Evolutionary conservation across 1,139 yeast genomes (phyloP), one percentile per base, ranked within the genome.

Genomic region (Pichia sp.): DNA sequence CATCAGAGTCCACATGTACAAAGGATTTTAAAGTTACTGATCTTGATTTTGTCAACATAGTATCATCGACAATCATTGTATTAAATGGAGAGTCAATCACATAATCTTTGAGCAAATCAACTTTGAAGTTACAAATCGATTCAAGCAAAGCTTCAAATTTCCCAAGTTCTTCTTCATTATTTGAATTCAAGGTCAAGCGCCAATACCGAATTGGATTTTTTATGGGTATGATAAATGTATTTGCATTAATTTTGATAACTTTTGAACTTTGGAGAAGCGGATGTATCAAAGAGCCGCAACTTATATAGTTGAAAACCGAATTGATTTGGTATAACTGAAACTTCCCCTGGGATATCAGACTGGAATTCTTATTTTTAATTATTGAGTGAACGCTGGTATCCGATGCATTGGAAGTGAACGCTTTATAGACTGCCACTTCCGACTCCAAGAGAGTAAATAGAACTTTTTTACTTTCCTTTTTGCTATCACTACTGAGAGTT

Each of bases 191-290:
- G 33, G 69, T 69, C 3, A 83, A 72, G 48, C 78, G 72, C 90
- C 90, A 83, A 60, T 79, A 83, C 52, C 88, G 65, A 48, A 80
- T 82, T 0, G 90, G 90, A 52, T 81, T 81, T 8, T 77, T 77
- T 51, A 83, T 68, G 1, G 88, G 85, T 33, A 84, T 57, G 2
- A 83, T 68, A 54, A 80, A 81, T 49, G 78, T 79, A 51, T 72
- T 71, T 41, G 59, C 55, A 33, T 67, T 68, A 2, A 78, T 71
- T 51, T 85, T 69, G 46, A 83, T 64, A 3, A 83, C 67, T 54
- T 79, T 75, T 44, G 78, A 63, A 48, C 70, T 72, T 3, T 85
- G 85, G 41, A 84, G 62, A 23, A 84, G 71, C 1, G 94, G 90
- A 55, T 83, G 82, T 5, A 76, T 73, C 42, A 77, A 70, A 5